phyloP scores from a whole-genome alignment of 1,284 basidiomycete species.

The Apiotrichum laibachii region DNA sequence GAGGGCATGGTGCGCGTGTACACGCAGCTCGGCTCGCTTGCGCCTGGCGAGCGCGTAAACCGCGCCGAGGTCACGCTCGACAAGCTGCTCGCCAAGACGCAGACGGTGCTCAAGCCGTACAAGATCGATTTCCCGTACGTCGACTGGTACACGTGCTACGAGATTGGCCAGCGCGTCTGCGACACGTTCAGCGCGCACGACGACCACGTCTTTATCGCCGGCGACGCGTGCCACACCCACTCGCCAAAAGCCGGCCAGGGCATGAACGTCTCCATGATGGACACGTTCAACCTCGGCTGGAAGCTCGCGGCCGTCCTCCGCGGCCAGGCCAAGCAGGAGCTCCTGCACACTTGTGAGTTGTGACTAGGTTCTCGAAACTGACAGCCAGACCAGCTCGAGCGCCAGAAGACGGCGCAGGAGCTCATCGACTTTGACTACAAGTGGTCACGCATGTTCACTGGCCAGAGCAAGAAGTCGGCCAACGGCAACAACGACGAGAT shows the following conservation, averaged over 20 bases:
- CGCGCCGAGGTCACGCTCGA: slow-evolving; percentile 53
- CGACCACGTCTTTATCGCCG: slow-evolving; percentile 40
- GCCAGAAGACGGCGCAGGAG: slow-evolving; percentile 54
- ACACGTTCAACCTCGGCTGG: slow-evolving; percentile 53
- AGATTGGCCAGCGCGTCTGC: slow-evolving; percentile 53
- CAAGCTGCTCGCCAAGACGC: slow-evolving; percentile 62
- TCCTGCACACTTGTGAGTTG: slow-evolving; percentile 60
- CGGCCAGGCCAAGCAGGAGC: slow-evolving; percentile 63
- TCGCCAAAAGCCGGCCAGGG: slow-evolving; percentile 44
- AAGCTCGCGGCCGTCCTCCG: slow-evolving; percentile 54
- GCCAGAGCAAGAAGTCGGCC: slow-evolving; percentile 57
- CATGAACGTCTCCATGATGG: slow-evolving; percentile 41
- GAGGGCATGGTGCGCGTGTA: slow-evolving; percentile 34
- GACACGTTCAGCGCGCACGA: slow-evolving; percentile 25
- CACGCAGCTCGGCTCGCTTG: slow-evolving; percentile 25
- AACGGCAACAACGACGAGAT: slow-evolving; percentile 33
- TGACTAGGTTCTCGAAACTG: not conserved
- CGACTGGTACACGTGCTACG: slow-evolving; percentile 47
- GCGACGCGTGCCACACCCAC: slow-evolving; percentile 44
- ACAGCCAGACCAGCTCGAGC: slow-evolving; percentile 17
- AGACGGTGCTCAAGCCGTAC: slow-evolving; percentile 67
- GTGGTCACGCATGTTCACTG: slow-evolving; percentile 71
- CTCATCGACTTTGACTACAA: slow-evolving; percentile 76
- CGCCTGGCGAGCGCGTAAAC: slow-evolving; percentile 26
- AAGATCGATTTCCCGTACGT: slow-evolving; percentile 54